Conservation (phyloP, 257 asterid species). For the Solanum appendiculatum region DNA sequence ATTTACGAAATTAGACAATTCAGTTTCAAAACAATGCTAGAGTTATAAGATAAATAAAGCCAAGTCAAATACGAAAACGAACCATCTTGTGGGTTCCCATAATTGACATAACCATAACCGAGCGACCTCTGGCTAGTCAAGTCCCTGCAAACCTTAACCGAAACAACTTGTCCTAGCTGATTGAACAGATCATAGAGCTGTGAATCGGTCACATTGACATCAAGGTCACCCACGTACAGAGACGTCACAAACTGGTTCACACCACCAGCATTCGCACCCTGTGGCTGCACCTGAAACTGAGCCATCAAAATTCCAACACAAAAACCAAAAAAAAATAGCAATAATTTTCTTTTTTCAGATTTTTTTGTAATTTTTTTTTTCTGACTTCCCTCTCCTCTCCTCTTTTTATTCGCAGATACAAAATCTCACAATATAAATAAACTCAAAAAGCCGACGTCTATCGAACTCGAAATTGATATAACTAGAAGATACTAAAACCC, state of each 20-base stretch:
- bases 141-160: slow-evolving; percentile 93
- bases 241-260: slow-evolving; percentile 63
- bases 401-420: slow-evolving; percentile 49
- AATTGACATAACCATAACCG: slow-evolving; percentile 93
- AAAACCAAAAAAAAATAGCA: background rate
- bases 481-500: slow-evolving; percentile 17
- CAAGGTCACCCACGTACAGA: slow-evolving; percentile 89
- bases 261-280: slow-evolving; percentile 31
- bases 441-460: background rate
- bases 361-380: slow-evolving; percentile 21
- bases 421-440: background rate
- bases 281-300: slow-evolving; percentile 73
- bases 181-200: slow-evolving; percentile 81
- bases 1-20: background rate
- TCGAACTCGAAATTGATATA: slow-evolving; percentile 2
- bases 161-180: slow-evolving; percentile 84
- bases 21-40: background rate
- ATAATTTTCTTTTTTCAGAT: slow-evolving; percentile 12
- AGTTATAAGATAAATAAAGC: background rate
- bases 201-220: slow-evolving; percentile 59
- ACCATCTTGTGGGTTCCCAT: slow-evolving; percentile 72
- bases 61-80: slow-evolving; percentile 5
- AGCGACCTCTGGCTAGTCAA: slow-evolving; percentile 62
- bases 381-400: slow-evolving; percentile 97
- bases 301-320: slow-evolving; percentile 44